Evolutionary conservation across 1,139 yeast species (phyloP).

Genomic region (Scheffersomyces stambukii): DNA sequence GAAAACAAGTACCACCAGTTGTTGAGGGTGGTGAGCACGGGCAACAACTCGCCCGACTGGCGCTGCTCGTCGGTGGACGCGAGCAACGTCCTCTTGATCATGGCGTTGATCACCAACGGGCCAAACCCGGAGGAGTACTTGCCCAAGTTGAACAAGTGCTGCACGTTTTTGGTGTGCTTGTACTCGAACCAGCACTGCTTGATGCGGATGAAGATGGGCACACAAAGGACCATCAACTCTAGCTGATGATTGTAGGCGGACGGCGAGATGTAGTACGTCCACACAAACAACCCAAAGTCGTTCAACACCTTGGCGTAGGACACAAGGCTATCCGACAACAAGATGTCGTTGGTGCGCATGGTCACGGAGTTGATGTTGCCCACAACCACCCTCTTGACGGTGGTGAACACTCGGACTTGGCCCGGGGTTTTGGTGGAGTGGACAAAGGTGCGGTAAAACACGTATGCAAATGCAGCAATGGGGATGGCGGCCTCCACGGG

Average conservation of each 20-base stretch:
- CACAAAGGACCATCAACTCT: slow-evolving; percentile 47
- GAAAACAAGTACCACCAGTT: slow-evolving; percentile 51
- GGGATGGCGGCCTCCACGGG: slow-evolving; percentile 15
- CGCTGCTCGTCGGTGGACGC: slow-evolving; percentile 5
- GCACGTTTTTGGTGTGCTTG: slow-evolving; percentile 39
- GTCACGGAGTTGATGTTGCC: slow-evolving; percentile 54
- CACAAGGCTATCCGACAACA: slow-evolving; percentile 76
- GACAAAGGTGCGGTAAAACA: slow-evolving; percentile 16
- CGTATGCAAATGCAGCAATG: slow-evolving; percentile 14
- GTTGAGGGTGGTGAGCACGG: slow-evolving; percentile 12
- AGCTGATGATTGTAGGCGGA: slow-evolving; percentile 26
- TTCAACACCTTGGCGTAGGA: slow-evolving; percentile 74
- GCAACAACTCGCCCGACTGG: slow-evolving; percentile 10
- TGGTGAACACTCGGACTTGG: slow-evolving; percentile 41
- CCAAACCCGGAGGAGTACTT: slow-evolving; percentile 68
- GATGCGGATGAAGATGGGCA: slow-evolving; percentile 71
- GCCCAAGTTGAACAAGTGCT: slow-evolving; percentile 64
- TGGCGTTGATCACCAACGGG: slow-evolving; percentile 53
- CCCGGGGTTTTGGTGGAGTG: slow-evolving; percentile 22
- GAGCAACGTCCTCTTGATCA: slow-evolving; percentile 25
- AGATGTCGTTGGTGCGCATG: slow-evolving; percentile 71
- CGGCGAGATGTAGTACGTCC: slow-evolving; percentile 28
- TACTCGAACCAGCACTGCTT: slow-evolving; percentile 79
- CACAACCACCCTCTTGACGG: slow-evolving; percentile 48
- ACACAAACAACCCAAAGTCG: slow-evolving; percentile 52